Evolutionary conservation across 1,139 yeast genomes (phyloP).

Genomic region (Pichia kudriavzevii): DNA sequence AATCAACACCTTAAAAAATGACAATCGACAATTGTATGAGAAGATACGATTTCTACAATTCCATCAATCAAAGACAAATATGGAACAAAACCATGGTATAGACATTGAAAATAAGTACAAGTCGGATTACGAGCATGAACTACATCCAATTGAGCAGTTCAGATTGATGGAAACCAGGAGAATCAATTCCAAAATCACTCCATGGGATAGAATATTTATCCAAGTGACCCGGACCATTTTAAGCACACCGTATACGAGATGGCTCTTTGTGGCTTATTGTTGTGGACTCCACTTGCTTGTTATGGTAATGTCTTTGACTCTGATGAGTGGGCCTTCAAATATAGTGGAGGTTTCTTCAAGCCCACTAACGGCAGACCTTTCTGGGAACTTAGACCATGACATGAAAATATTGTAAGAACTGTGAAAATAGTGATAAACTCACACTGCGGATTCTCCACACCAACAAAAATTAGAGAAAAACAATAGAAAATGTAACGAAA

Average conservation of each 20-base stretch:
- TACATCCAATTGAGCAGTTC: constrained; percentile 81
- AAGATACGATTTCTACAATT: constrained; percentile 70
- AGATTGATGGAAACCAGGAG: constrained; percentile 72
- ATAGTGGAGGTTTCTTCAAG: constrained; percentile 1
- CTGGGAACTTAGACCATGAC: constrained; percentile 19
- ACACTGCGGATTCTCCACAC: too few relatives aligned
- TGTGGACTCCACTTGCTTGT: constrained; percentile 68
- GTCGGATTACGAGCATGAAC: constrained; percentile 62
- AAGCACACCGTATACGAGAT: constrained; percentile 66
- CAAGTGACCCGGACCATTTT: constrained; percentile 66
- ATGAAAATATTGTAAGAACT: too few relatives aligned
- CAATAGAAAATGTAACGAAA: too few relatives aligned
- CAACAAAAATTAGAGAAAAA: too few relatives aligned
- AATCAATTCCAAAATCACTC: constrained; percentile 63
- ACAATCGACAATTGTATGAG: constrained; percentile 75
- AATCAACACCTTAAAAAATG: constrained; percentile 55
- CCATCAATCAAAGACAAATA: constrained; percentile 26
- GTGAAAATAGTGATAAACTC: too few relatives aligned
- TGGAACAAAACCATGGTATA: constrained; percentile 15
- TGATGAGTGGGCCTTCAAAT: constrained; percentile 32
- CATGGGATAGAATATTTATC: constrained; percentile 72
- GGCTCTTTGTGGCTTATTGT: constrained; percentile 69
- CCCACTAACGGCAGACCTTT: constrained; percentile 19
- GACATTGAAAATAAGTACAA: constrained; percentile 54
- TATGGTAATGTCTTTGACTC: constrained; percentile 55